Evolutionary conservation across 768 basidiomycete genomes (phyloP).

Genomic region (Tulasnella sp.): DNA sequence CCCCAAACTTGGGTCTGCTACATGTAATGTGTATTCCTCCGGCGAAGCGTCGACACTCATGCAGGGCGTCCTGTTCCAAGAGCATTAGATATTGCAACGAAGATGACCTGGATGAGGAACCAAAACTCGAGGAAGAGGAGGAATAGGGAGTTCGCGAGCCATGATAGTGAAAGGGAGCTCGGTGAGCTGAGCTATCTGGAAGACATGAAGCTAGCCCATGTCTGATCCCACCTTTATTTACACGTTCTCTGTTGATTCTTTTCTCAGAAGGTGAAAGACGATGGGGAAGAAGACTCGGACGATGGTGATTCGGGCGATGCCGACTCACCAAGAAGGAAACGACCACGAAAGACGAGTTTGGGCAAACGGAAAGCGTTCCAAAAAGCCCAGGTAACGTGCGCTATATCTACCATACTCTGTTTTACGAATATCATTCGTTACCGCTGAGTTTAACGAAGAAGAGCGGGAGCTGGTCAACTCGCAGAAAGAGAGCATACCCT

Average conservation of each 20-base stretch:
- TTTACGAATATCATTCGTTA: neutral
- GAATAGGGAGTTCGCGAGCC: conserved; percentile 72
- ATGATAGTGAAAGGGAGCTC: conserved; percentile 64
- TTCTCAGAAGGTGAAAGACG: conserved; percentile 37
- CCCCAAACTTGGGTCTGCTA: too few relatives aligned
- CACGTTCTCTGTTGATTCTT: neutral
- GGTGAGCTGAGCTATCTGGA: conserved; percentile 50
- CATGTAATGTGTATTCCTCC: too few relatives aligned
- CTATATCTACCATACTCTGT: conserved; percentile 33
- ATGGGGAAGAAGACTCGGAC: conserved; percentile 44
- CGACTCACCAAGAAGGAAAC: conserved; percentile 36
- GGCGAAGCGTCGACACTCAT: too few relatives aligned
- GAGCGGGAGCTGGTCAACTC: conserved; percentile 54
- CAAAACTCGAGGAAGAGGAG: conserved; percentile 50
- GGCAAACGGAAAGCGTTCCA: conserved; percentile 66
- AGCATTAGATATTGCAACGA: too few relatives aligned
- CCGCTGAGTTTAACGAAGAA: conserved; percentile 59
- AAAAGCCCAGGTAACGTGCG: conserved; percentile 57
- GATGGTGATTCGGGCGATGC: conserved; percentile 42
- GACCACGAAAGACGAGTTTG: conserved; percentile 42
- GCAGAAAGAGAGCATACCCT: neutral
- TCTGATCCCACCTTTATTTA: neutral
- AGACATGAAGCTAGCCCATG: conserved; percentile 38
- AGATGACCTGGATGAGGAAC: conserved; percentile 36
- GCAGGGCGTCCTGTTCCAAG: too few relatives aligned